Evolutionary conservation across 257 asterid genomes (phyloP), one percentile per base, ranked within the genome.

Genomic region (Solanum gandarillasii): DNA sequence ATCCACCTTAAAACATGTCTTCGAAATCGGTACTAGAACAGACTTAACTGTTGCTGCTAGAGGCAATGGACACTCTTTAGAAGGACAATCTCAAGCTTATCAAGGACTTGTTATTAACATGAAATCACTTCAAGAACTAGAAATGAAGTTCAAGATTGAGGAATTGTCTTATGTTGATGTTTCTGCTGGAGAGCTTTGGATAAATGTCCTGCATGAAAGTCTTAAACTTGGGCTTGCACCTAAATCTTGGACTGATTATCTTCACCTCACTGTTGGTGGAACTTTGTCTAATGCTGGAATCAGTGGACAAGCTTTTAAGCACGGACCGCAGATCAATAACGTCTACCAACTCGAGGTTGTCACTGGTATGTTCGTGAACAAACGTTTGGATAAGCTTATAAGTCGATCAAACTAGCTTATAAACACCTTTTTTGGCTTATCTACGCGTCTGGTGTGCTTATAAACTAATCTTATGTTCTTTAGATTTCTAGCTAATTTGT

Each of bases 171-270:
- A 88, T 74, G 98, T 95, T 18, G 99, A 97, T 87, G 98, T 93
- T 11, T 94, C 96, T 9, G 98, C 93, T 3, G 99, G 99, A 25
- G 96, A 93, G 65, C 94, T 94, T 8, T 97, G 99, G 99, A 95
- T 97, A 46, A 86, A 94, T 43, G 88, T 95, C 35, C 91, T 95
- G 93, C 93, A 91, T 86, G 95, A 93, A 89, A 92, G 98, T 60
- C 92, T 95, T 73, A 92, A 94, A 89, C 90, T 84, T 48, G 99
- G 99, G 14, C 91, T 97, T 12, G 83, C 99, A 0, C 99, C 99
- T 20, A 93, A 92, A 86, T 97, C 99, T 7, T 97, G 99, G 99
- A 95, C 98, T 6, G 98, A 95, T 90, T 97, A 95, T 90, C 95
- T 97, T 83, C 98, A 92, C 89, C 98, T 97, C 73, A 93, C 98